Evolutionary conservation across 2,329 filamentous ascomycete species (phyloP).

Genomic region (Fusarium sp.): DNA sequence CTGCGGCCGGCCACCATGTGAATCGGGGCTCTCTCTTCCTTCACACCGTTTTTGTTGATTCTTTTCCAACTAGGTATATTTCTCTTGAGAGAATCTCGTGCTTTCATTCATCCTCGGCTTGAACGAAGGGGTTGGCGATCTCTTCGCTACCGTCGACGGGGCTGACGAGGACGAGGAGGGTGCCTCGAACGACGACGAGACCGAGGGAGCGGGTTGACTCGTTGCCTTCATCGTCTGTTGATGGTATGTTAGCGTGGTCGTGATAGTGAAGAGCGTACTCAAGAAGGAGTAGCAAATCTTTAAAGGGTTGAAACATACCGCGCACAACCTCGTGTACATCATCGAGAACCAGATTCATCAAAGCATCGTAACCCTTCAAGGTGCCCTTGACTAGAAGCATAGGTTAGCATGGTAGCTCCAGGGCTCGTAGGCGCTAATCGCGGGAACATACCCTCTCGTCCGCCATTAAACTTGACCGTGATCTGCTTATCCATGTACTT

Average conservation of each 20-base stretch:
- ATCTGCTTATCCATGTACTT: slow-evolving; percentile 99
- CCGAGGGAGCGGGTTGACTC: slow-evolving; percentile 83
- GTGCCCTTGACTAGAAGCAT: slow-evolving; percentile 77
- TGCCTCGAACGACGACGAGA: slow-evolving; percentile 90
- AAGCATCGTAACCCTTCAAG: slow-evolving; percentile 93
- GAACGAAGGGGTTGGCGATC: slow-evolving; percentile 92
- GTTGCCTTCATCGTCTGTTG: slow-evolving; percentile 89
- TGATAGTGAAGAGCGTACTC: neutral
- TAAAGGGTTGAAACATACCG: slow-evolving; percentile 65
- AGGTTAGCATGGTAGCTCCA: slow-evolving; percentile 16
- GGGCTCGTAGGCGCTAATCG: neutral
- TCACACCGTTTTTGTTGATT: slow-evolving; percentile 9
- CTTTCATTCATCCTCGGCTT: slow-evolving; percentile 72
- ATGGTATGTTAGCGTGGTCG: slow-evolving; percentile 4
- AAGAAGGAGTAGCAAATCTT: neutral
- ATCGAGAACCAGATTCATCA: slow-evolving; percentile 98
- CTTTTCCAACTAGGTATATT: slow-evolving; percentile 14
- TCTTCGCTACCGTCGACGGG: slow-evolving; percentile 95
- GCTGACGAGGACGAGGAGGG: slow-evolving; percentile 90
- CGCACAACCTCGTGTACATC: slow-evolving; percentile 90
- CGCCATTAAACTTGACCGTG: slow-evolving; percentile 95
- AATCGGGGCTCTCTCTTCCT: neutral
- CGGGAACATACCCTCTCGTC: slow-evolving; percentile 76
- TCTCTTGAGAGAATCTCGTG: neutral
- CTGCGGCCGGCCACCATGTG: neutral